Base-by-base conservation (phyloP, 1,284 basidiomycete genomes). In the Sporisorium exsertum region DNA sequence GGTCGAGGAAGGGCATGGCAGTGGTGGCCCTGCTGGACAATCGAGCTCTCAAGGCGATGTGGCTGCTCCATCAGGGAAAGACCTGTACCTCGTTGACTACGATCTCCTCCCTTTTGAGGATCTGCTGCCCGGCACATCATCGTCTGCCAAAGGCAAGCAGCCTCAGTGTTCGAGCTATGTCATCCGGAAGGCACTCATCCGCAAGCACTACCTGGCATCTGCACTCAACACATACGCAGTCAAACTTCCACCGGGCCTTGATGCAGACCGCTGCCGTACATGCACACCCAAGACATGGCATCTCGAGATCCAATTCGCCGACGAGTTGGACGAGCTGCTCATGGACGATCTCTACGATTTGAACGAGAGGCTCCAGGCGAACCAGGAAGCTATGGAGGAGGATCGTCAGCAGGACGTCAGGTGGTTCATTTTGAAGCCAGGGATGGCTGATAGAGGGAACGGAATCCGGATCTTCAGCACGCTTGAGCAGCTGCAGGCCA, bases 361-460 rank as follows among this genome's bases (percentile, higher is more conserved):
- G 12, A 90, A 89, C 3, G 87, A 89, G 60, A 87, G 88, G 29
- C 88, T 97, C 35, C 59, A 75, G 9, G 37, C 33, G 2, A 68
- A 75, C 24, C 58, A 66, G 32, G 26, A 20, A 18, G 74, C 75
- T n/a, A 47, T 56, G 12, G 55, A 76, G 15, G 80, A 76, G 1
- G 85, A 84, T 9, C 77, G 82, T 20, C 26, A 50, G 24, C 78
- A 86, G 8, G 90, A 87, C 68, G 94, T 76, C 29, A 58, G 35
- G 42, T 85, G 84, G 84, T 84, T 80, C 58, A 85, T 85, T n/a
- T 57, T 99, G 58, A 99, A 99, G 87, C 95, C 97, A 42, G 94
- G 94, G 13, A 97, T 99, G 92, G 92, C 95, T 1, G 96, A 99
- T 87, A 90, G 94, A 59, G 97, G 94, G 5, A 93, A 94, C 88